Evolutionary conservation across 176 grass and related monocot genomes (phyloP), one percentile per base, ranked within the genome.

Genomic region (Saccharum officinarum): DNA sequence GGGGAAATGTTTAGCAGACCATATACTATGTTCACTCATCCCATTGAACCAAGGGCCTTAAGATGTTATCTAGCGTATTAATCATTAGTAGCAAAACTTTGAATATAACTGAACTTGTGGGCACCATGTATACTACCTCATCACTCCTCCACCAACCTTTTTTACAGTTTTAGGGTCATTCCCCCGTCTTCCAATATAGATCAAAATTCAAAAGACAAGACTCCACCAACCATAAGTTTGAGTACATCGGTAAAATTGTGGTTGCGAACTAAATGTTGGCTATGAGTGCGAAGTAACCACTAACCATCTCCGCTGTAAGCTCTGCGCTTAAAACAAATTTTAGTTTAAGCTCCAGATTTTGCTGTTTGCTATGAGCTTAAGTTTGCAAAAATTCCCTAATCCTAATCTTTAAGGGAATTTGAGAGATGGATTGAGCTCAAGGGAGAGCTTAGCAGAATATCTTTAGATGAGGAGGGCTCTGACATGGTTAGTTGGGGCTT

Each of bases 1-100:
- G 40, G 18, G 6, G 3, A 16, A 39, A 83, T 73, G 20, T 31
- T 80, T 61, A 75, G 72, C 79, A 22, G 69, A 75, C 45, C 31
- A 28, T 14, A 66, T 25, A 33, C 7, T 52, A 39, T 30, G n/a
- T 34, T 77, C 26, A 42, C 63, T 46, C 60, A 7, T 31, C 22
- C 22, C 30, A 55, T 36, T 13, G 2, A 34, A 61, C 9, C 2
- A 67, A 84, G 22, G 40, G 25, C n/a, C 25, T 36, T 81, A 70
- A 8, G 52, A 67, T 20, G 45, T 38, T 50, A 75, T 17, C 68
- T 36, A n/a, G 2, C 5, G 18, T 73, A 76, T 40, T 18, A 77
- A 82, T 77, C 41, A 70, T 81, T 36, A 89, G 67, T 33, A 46
- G 22, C 41, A 52, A 30, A 9, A 16, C 17, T 60, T 54, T 33